Evolutionary conservation across 2,329 filamentous ascomycete genomes (phyloP).

Genomic region (Fusarium luffae): DNA sequence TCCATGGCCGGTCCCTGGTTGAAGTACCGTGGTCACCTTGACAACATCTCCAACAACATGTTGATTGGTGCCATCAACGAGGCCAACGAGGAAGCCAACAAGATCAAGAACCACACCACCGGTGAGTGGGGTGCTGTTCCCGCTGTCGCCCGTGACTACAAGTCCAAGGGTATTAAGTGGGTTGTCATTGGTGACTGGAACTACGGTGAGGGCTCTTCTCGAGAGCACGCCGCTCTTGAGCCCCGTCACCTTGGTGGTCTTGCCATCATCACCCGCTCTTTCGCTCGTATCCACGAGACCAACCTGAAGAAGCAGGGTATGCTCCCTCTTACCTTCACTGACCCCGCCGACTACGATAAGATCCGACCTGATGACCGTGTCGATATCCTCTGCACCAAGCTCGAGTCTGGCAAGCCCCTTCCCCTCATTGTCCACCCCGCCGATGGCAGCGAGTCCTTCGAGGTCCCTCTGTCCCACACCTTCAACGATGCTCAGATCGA

Average conservation of each 20-base stretch:
- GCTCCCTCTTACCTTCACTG: slow-evolving; percentile 94
- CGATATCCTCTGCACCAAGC: slow-evolving; percentile 87
- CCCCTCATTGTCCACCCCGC: slow-evolving; percentile 93
- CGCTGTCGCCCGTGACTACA: slow-evolving; percentile 96
- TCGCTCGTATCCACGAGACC: slow-evolving; percentile 99
- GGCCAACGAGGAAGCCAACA: slow-evolving; percentile 97
- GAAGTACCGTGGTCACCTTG: slow-evolving; percentile 98
- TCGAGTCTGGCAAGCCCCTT: slow-evolving; percentile 92
- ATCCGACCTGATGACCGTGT: slow-evolving; percentile 92
- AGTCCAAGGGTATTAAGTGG: slow-evolving; percentile 95
- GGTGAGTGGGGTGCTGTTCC: slow-evolving; percentile 90
- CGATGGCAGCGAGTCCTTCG: slow-evolving; percentile 78
- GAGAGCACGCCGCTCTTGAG: slow-evolving; percentile 98
- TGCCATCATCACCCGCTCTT: slow-evolving; percentile 94
- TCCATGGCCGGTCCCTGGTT: slow-evolving; percentile 96
- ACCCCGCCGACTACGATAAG: slow-evolving; percentile 98
- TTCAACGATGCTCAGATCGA: slow-evolving; percentile 98
- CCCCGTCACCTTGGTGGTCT: slow-evolving; percentile 96
- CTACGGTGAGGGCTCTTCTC: slow-evolving; percentile 97
- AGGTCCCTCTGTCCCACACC: slow-evolving; percentile 89
- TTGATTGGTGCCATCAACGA: slow-evolving; percentile 96
- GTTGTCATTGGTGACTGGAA: slow-evolving; percentile 99
- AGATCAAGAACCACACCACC: slow-evolving; percentile 90
- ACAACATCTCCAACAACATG: slow-evolving; percentile 99
- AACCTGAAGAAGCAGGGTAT: slow-evolving; percentile 99